Evolutionary conservation across 2,329 filamentous ascomycete species (phyloP), one percentile per base, ranked within the genome.

Genomic region (Colletotrichum filicis): DNA sequence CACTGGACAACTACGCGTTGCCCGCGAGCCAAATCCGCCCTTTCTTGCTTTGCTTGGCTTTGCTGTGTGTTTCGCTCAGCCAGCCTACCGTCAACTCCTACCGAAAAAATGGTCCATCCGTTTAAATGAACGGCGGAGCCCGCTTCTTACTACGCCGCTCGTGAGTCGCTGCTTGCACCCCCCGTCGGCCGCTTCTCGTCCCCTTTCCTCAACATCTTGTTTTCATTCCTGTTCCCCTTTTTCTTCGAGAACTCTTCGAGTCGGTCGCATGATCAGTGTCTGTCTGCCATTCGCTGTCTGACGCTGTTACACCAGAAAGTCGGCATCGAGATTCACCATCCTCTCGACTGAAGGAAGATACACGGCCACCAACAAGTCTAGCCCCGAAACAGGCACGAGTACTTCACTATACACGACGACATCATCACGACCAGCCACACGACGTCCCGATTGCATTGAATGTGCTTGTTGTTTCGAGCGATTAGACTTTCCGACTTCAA

Each of bases 91-190:
- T 16, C n/a, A 59, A 60, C 58, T 28, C 46, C 14, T 37, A 12
- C 28, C 5, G 8, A 55, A 55, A 64, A 64, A 64, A 37, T 55
- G 66, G 65, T 26, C 69, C 42, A 56, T 72, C 61, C 61, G 71
- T 73, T 73, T 61, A 71, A 73, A 73, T 71, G 60, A 73, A 73
- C 35, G 46, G 66, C 66, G 60, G 66, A 66, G 60, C 66, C 71
- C 71, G 42, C 66, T 14, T 22, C 53, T 24, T 16, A 22, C 9
- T 42, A 24, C 42, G 9, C 35, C 24, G 60, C 16, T n/a, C 12
- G 24, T 28, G 19, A 49, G 42, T 49, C 42, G 42, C 42, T 49
- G 42, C 42, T 49, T n/a, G 19, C 16, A n/a, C 42, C 59, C 22
- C 42, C 68, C 61, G 61, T 63, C 28, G 46, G 46, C 24, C 61